Base-by-base conservation (phyloP, 495 filamentous ascomycete genomes). In the Penicillium soppii region DNA sequence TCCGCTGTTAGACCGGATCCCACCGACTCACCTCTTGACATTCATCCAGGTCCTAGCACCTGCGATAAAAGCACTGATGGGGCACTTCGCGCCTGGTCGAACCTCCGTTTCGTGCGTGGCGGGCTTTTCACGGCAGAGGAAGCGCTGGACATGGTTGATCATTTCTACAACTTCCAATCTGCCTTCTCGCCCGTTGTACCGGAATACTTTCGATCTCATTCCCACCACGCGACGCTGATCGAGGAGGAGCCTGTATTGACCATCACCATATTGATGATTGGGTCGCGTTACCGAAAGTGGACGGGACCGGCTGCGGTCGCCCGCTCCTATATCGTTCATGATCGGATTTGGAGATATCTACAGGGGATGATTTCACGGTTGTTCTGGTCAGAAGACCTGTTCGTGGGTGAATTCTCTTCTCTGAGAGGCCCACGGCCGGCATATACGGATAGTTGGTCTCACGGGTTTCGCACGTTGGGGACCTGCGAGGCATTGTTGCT, bases 41-140 rank as follows among this genome's bases (percentile, higher is more conserved):
- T n/a, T 19, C 10, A 37, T 19, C 4, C 5, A 13, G 15, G 17
- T 19, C 4, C 15, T 6, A 50, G 48, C 13, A 19, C 30, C 8
- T 30, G 20, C 29, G 23, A 23, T 10, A 19, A 12, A 37, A 38
- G 42, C 9, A 43, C 41, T 43, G 69, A 67, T 25, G 77, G 84
- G 40, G 85, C 86, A 2, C 57, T 91, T 32, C 82, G 79, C 53
- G 85, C 85, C 2, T 94, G 89, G 89, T 79, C 82, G 7, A 75
- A 85, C 52, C 87, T 90, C 60, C 80, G 88, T 40, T 92, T 92
- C 65, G 89, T 92, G 17, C 82, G 86, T 39, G 87, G 85, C n/a
- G 89, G 89, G 10, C 92, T 90, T 89, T 90, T 94, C 59, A 91
- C 87, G 1, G 85, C 88, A 8, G 77, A 80, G 48, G 89, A 94